Evolutionary conservation across 192 early-diverging fungal genomes (phyloP).

Genomic region (Coemansia biformis): DNA sequence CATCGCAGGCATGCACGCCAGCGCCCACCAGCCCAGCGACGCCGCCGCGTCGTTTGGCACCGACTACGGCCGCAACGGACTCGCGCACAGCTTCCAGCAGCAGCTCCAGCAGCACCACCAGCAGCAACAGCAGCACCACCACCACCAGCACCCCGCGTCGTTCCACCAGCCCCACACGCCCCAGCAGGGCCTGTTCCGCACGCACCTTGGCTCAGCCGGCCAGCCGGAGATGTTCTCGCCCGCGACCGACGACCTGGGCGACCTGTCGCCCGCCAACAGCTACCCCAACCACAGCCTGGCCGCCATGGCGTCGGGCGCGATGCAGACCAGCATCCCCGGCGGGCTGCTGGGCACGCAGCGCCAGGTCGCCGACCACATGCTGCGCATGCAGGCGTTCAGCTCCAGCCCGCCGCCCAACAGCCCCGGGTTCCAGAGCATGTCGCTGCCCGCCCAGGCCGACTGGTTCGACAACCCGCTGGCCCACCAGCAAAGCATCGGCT

Average conservation of each 20-base stretch:
- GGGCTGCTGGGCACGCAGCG: conserved; percentile 29
- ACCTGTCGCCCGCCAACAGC: conserved; percentile 39
- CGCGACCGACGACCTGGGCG: conserved; percentile 25
- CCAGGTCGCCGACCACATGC: conserved; percentile 25
- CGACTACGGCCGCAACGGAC: conserved; percentile 43
- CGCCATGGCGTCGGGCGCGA: conserved; percentile 32
- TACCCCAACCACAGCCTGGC: conserved; percentile 34
- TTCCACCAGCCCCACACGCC: conserved; percentile 33
- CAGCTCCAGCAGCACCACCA: conserved; percentile 48
- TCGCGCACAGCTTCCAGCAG: conserved; percentile 49
- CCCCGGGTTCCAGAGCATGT: conserved; percentile 57
- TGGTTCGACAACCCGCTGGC: conserved; percentile 51
- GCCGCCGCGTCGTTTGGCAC: conserved; percentile 41
- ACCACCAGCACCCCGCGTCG: conserved; percentile 30
- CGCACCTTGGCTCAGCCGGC: conserved; percentile 39
- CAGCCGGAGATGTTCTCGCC: conserved; percentile 43
- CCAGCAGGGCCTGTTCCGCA: conserved; percentile 39
- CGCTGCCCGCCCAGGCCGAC: conserved; percentile 51
- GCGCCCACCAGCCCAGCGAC: conserved; percentile 26
- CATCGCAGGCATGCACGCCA: conserved; percentile 23
- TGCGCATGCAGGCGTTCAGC: conserved; percentile 40
- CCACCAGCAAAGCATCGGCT: conserved; percentile 52
- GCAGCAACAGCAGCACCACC: conserved; percentile 48
- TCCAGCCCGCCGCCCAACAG: conserved; percentile 31
- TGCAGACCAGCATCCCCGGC: conserved; percentile 46